phyloP scores from a whole-genome alignment of 495 filamentous ascomycete genomes.

The Lophiostoma macrostomum region DNA sequence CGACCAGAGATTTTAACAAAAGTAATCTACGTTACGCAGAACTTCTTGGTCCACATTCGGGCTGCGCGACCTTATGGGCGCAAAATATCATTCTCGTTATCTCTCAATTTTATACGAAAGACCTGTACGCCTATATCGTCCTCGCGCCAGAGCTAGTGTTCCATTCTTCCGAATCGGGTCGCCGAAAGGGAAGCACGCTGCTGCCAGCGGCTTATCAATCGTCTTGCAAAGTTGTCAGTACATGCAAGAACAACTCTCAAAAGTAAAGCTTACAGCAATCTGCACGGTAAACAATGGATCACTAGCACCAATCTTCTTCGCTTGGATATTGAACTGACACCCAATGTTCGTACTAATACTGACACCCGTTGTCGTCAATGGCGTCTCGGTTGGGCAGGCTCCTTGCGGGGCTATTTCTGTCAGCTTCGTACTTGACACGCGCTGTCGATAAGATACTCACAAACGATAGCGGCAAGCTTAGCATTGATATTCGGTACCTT shows the following conservation, averaged over 20 bases:
- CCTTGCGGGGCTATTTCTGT: constrained; percentile 6
- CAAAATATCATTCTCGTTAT: no score
- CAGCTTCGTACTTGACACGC: not conserved
- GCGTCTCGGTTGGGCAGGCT: constrained; percentile 8
- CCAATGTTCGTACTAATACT: constrained; percentile 16
- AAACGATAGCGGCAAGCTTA: constrained; percentile 30
- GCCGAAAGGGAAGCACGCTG: constrained; percentile 10
- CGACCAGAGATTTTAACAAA: no score
- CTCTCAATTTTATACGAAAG: no score
- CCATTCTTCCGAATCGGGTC: no score
- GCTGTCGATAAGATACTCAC: constrained; percentile 26
- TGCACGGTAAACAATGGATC: constrained; percentile 21
- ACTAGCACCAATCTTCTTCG: constrained; percentile 2
- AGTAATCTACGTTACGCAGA: no score
- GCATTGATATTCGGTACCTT: constrained; percentile 37
- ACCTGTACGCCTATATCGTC: no score
- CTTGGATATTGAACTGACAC: constrained; percentile 13
- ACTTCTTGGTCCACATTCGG: no score
- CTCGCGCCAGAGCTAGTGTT: no score
- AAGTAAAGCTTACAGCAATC: constrained; percentile 24
- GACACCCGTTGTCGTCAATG: constrained; percentile 12
- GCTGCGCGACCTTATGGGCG: no score
- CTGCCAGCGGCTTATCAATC: constrained; percentile 10
- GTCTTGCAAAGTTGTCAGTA: not conserved
- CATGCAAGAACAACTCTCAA: not conserved